Conservation (phyloP, 176 grass and related monocot genomes). For the Elaeis guineensis region DNA sequence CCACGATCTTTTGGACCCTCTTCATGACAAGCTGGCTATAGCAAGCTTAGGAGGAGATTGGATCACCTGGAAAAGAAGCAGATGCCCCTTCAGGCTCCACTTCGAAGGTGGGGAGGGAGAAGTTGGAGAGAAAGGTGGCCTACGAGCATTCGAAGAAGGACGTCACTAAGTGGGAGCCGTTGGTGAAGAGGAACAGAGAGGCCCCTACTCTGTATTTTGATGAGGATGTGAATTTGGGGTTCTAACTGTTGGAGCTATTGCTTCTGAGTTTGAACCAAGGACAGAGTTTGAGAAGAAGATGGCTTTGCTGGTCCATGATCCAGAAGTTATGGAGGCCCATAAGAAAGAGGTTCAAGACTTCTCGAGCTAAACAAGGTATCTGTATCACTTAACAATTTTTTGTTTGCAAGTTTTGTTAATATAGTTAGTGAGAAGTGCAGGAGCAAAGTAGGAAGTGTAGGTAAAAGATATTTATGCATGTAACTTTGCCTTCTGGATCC, state of each 20-base stretch:
- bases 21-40: constrained; percentile 70
- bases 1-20: constrained; percentile 69
- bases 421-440: too few species aligned
- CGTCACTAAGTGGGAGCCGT: constrained; percentile 54
- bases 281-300: constrained; percentile 77
- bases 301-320: constrained; percentile 30
- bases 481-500: too few species aligned
- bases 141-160: constrained; percentile 35
- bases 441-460: too few species aligned
- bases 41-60: constrained; percentile 68
- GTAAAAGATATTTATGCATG: too few species aligned
- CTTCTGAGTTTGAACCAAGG: constrained; percentile 64
- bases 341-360: constrained; percentile 84
- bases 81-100: constrained; percentile 41
- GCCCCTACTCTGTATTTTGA: constrained; percentile 71
- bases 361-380: constrained; percentile 87
- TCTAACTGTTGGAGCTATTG: constrained; percentile 68
- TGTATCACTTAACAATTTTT: constrained; percentile 2
- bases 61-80: constrained; percentile 50
- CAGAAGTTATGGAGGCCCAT: constrained; percentile 64
- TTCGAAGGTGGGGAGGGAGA: constrained; percentile 59
- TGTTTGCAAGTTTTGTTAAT: too few species aligned
- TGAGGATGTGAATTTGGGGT: constrained; percentile 61
- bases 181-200: constrained; percentile 61
- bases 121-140: constrained; percentile 39